A percentile compares a stretch with the other conserved stretches of the same genome.
phyloP scores from a whole-genome alignment of 2,329 filamentous ascomycete genomes.

The Alternaria angustiovoidea region DNA sequence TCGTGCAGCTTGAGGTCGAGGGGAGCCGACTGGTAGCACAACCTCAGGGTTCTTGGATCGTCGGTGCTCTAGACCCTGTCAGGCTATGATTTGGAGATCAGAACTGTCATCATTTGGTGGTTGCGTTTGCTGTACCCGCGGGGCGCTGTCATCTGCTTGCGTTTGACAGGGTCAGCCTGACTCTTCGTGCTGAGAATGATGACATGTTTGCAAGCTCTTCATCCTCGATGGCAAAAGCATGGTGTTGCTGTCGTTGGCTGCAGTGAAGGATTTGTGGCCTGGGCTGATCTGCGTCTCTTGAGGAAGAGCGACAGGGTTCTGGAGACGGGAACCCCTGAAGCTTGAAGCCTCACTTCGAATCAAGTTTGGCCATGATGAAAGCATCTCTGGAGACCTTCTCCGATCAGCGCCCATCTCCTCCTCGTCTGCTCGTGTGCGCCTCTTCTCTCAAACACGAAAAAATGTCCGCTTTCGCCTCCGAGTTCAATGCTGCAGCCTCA shows the following conservation, averaged over 20 bases:
- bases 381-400: conserved; percentile 19
- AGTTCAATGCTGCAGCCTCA: conserved; percentile 9
- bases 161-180: neutral
- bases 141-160: conserved; percentile 9
- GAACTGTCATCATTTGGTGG: conserved; percentile 5
- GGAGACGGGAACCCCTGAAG: conserved; percentile 7
- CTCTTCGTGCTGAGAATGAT: neutral
- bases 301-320: conserved; percentile 9
- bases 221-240: neutral
- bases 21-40: conserved; percentile 5
- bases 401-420: conserved; percentile 11
- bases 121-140: conserved; percentile 2
- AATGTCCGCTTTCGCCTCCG: conserved; percentile 2
- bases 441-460: neutral
- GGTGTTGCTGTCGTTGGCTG: conserved; percentile 1
- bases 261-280: neutral
- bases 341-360: conserved; percentile 15
- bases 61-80: conserved; percentile 13
- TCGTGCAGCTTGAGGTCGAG: conserved; percentile 6
- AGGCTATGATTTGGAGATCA: conserved; percentile 2
- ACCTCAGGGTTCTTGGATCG: conserved; percentile 13
- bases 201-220: neutral
- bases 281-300: conserved; percentile 12
- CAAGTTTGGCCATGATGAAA: neutral
- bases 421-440: conserved; percentile 4